A percentile compares a stretch with the other conserved stretches of the same genome.
phyloP scores from a whole-genome alignment of 768 basidiomycete genomes.

The Cystoderma amianthinum region DNA sequence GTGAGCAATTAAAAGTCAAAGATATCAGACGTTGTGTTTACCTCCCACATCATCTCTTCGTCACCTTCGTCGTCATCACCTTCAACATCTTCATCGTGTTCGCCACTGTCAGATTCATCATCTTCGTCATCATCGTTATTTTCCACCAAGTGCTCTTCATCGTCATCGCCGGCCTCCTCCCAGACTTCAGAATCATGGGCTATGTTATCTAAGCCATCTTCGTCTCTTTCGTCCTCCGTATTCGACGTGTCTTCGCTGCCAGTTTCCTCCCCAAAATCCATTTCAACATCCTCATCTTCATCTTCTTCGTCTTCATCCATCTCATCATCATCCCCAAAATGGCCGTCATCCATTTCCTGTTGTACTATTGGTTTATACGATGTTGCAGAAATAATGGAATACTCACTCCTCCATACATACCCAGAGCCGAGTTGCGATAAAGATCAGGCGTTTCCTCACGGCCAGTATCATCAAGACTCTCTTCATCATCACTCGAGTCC shows the following conservation, averaged over 20 bases:
- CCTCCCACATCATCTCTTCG: slow-evolving; percentile 30
- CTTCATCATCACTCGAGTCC: slow-evolving; percentile 45
- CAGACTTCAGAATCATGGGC: slow-evolving; percentile 57
- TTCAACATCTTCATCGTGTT: slow-evolving; percentile 46
- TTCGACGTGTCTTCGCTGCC: slow-evolving; percentile 78
- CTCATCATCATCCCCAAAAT: slow-evolving; percentile 62
- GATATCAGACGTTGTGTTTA: slow-evolving; percentile 7
- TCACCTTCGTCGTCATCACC: slow-evolving; percentile 28
- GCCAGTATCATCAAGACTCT: slow-evolving; percentile 41
- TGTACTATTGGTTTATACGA: slow-evolving; percentile 7
- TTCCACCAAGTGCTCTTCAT: slow-evolving; percentile 57
- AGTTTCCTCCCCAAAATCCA: slow-evolving; percentile 81
- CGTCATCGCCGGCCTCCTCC: slow-evolving; percentile 65
- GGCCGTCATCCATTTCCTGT: slow-evolving; percentile 85
- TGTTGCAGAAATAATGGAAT: slow-evolving; percentile 10
- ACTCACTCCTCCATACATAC: slow-evolving; percentile 91
- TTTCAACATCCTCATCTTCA: slow-evolving; percentile 79
- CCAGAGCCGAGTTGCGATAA: slow-evolving; percentile 93
- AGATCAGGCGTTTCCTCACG: slow-evolving; percentile 88
- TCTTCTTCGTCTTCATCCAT: slow-evolving; percentile 81
- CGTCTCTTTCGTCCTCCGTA: slow-evolving; percentile 63
- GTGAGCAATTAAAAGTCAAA: neutral
- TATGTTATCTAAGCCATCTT: slow-evolving; percentile 56
- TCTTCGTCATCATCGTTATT: slow-evolving; percentile 44
- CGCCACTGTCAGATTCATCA: slow-evolving; percentile 31